Percentiles rank a stretch among this genome's conserved stretches.
Conservation (phyloP, 192 early-diverging fungal genomes). For the Jimgerdemannia flammicorona region DNA sequence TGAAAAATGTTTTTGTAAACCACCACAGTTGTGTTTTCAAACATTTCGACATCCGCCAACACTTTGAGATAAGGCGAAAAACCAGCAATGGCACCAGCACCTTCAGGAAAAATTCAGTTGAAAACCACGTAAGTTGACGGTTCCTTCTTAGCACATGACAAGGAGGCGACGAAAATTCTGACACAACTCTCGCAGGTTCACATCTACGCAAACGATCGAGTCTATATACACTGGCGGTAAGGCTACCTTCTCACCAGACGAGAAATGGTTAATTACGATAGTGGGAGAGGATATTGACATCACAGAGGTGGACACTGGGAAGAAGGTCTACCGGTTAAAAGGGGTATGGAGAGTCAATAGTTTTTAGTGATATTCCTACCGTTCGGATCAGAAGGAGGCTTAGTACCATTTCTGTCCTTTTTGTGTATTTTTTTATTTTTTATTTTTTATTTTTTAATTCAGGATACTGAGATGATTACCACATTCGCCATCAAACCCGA, state of each 20-base stretch:
- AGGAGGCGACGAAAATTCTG: no score
- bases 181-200: constrained; percentile 50
- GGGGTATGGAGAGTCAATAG: constrained; percentile 39
- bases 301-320: constrained; percentile 64
- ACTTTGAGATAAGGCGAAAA: no score
- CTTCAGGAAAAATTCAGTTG: not conserved
- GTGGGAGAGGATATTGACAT: constrained; percentile 81
- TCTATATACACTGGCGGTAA: constrained; percentile 92
- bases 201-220: constrained; percentile 73
- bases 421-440: no score
- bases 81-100: not conserved
- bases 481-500: constrained; percentile 83
- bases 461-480: constrained; percentile 85
- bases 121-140: not conserved
- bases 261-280: constrained; percentile 68
- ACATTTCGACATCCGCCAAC: no score
- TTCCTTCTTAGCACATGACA: no score
- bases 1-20: not conserved
- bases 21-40: not conserved
- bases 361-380: not conserved
- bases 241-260: constrained; percentile 63
- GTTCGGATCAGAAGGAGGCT: no score
- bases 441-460: not conserved
- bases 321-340: constrained; percentile 56
- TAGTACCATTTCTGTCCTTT: no score